A percentile compares a stretch with the other conserved stretches of the same genome.
Conservation (phyloP, 176 grass and related monocot species). For the Eleusine indica region DNA sequence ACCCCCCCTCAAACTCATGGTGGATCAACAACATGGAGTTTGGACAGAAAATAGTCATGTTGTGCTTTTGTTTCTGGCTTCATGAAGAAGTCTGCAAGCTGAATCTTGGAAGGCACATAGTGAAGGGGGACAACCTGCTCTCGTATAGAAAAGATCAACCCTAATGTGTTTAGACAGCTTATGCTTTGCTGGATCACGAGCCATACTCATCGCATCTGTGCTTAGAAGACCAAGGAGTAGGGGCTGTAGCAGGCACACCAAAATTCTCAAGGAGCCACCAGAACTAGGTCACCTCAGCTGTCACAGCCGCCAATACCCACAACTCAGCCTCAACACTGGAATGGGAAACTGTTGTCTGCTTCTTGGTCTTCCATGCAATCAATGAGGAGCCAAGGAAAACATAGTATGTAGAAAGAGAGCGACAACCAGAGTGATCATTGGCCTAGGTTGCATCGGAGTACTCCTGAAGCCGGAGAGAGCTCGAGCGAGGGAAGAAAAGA, state of each 20-base stretch:
- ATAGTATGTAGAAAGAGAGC: too few relatives aligned
- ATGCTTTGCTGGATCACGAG: background rate
- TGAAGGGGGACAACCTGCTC: background rate
- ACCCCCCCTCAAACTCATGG: too few relatives aligned
- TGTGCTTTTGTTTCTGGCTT: background rate
- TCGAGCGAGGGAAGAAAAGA: too few relatives aligned
- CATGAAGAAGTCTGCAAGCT: background rate
- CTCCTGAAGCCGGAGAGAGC: too few relatives aligned
- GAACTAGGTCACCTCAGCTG: too few relatives aligned
- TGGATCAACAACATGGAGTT: too few relatives aligned
- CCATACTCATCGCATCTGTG: background rate
- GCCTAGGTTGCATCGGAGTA: too few relatives aligned
- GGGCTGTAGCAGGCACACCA: background rate
- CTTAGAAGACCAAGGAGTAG: background rate
- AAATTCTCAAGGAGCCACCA: background rate
- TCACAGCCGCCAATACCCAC: background rate
- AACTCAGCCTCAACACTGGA: too few relatives aligned
- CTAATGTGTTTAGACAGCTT: background rate
- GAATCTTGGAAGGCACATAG: background rate
- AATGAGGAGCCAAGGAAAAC: too few relatives aligned
- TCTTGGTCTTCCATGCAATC: too few relatives aligned
- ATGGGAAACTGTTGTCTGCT: too few relatives aligned
- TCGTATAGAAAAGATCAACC: background rate
- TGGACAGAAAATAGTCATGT: background rate
- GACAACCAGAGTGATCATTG: too few relatives aligned